Evolutionary conservation across 2,329 filamentous ascomycete species (phyloP).

Genomic region (Ambrosiella cleistominuta): DNA sequence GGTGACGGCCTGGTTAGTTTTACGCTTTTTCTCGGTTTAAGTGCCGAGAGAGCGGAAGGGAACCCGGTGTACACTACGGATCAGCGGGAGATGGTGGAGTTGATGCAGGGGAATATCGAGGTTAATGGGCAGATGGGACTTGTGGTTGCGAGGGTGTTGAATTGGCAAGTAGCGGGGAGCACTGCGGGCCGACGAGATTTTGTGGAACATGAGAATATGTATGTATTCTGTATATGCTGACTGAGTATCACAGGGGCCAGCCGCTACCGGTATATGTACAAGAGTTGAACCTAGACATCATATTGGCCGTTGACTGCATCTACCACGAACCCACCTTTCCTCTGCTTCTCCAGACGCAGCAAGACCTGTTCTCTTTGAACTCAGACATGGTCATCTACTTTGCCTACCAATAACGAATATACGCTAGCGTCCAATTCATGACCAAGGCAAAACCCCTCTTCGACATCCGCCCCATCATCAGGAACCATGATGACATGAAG

Average conservation of each 20-base stretch:
- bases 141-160: constrained; percentile 53
- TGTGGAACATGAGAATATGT: background rate
- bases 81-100: constrained; percentile 62
- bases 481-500: constrained; percentile 42
- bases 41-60: constrained; percentile 23
- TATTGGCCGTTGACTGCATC: constrained; percentile 91
- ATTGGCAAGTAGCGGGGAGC: constrained; percentile 46
- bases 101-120: constrained; percentile 78
- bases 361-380: constrained; percentile 55
- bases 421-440: constrained; percentile 61
- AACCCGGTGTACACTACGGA: constrained; percentile 64
- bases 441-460: constrained; percentile 54
- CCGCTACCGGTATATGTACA: constrained; percentile 35
- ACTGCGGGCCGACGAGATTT: background rate
- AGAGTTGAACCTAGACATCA: constrained; percentile 50
- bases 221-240: background rate
- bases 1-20: constrained; percentile 75
- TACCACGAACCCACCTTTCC: constrained; percentile 96
- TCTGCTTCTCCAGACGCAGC: constrained; percentile 61
- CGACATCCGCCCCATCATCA: constrained; percentile 32
- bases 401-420: constrained; percentile 84
- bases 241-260: constrained; percentile 31
- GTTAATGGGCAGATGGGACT: constrained; percentile 52
- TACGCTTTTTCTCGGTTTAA: constrained; percentile 32
- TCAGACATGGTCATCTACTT: constrained; percentile 52